Conservation (phyloP, 345 rosid genomes). For the Populus deltoides region DNA sequence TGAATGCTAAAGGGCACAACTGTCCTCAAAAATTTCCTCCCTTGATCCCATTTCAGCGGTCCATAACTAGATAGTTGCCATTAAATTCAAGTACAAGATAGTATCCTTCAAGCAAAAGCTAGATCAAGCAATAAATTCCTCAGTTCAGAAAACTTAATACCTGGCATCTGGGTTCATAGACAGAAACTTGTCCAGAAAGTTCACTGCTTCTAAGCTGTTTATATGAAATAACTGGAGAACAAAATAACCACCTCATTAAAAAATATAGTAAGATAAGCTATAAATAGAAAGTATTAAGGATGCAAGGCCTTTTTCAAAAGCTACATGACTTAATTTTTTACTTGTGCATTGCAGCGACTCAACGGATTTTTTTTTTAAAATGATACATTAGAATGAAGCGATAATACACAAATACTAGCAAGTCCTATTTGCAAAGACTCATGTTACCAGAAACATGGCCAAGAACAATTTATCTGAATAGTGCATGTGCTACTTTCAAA, state of each 20-base stretch:
- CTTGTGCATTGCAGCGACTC: not conserved
- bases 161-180: conserved; percentile 85
- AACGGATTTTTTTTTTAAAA: too few species aligned
- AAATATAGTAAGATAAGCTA: not conserved
- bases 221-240: conserved; percentile 66
- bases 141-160: conserved; percentile 30
- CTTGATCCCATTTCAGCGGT: not conserved
- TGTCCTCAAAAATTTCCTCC: not conserved
- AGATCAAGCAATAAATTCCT: not conserved
- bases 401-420: not conserved
- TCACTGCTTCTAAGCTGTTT: conserved; percentile 71
- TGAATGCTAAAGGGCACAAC: not conserved
- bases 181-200: conserved; percentile 71
- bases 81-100: not conserved
- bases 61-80: not conserved
- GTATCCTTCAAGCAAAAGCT: not conserved
- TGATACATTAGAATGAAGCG: not conserved
- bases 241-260: conserved; percentile 13
- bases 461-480: not conserved
- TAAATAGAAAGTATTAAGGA: not conserved
- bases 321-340: not conserved
- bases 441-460: not conserved
- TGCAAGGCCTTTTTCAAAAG: not conserved
- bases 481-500: not conserved
- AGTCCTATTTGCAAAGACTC: not conserved